phyloP scores from a whole-genome alignment of 2,329 filamentous ascomycete species.

The Hypoxylon sp. region DNA sequence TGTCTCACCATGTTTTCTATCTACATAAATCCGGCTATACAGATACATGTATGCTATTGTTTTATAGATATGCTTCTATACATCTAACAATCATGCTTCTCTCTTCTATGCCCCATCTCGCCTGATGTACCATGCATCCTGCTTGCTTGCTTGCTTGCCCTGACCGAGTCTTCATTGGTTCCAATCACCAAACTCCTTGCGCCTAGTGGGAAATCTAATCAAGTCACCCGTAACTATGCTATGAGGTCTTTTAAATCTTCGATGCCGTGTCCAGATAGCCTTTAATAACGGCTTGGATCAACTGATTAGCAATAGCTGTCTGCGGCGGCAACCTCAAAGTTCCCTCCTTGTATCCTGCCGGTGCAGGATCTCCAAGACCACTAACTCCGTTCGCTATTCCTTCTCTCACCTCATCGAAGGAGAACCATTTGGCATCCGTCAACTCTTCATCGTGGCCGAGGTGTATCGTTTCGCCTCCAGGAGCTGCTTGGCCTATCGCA shows the following conservation, averaged over 20 bases:
- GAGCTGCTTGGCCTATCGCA: slow-evolving; percentile 87
- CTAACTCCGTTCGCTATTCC: slow-evolving; percentile 79
- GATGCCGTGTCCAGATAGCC: slow-evolving; percentile 74
- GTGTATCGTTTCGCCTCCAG: slow-evolving; percentile 82
- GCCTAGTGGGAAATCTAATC: background rate
- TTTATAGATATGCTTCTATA: background rate
- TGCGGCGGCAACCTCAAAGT: slow-evolving; percentile 83
- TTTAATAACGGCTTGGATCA: slow-evolving; percentile 83
- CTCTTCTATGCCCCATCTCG: slow-evolving; percentile 4
- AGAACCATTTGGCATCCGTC: slow-evolving; percentile 90
- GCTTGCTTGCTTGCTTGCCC: background rate
- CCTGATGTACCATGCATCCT: background rate
- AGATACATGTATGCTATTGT: background rate
- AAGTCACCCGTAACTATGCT: background rate
- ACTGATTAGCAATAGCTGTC: slow-evolving; percentile 92
- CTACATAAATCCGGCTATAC: background rate
- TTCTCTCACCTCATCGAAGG: slow-evolving; percentile 82
- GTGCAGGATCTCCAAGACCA: slow-evolving; percentile 74
- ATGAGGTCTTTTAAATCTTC: slow-evolving; percentile 64
- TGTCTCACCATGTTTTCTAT: background rate
- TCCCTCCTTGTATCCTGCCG: slow-evolving; percentile 80
- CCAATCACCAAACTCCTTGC: slow-evolving; percentile 1
- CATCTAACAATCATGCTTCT: slow-evolving; percentile 7
- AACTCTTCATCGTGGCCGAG: slow-evolving; percentile 92
- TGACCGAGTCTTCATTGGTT: background rate